Percentiles rank a stretch among this genome's conserved stretches.
Conservation (phyloP, 352 stramenopile species). For the Phytopythium litorale region DNA sequence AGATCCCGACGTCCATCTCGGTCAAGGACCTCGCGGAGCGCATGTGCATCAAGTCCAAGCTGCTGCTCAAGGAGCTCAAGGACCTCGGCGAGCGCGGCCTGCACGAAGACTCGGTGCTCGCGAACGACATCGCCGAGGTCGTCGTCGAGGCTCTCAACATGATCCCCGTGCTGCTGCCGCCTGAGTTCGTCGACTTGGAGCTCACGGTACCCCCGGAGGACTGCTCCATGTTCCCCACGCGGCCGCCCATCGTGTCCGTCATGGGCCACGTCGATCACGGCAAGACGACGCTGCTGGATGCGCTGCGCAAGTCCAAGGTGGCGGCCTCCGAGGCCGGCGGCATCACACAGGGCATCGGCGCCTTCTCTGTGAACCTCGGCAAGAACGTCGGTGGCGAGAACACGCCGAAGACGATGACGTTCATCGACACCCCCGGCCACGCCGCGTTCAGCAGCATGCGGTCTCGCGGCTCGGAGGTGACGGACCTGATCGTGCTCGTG, state of each 20-base stretch:
- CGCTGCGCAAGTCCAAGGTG: constrained; percentile 88
- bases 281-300: constrained; percentile 99
- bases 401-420: no score
- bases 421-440: no score
- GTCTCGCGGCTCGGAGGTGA: no score
- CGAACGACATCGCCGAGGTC: constrained; percentile 73
- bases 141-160: constrained; percentile 82
- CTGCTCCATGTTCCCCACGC: constrained; percentile 61
- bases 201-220: constrained; percentile 54
- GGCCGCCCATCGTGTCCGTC: constrained; percentile 16
- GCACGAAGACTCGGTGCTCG: constrained; percentile 66
- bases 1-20: constrained; percentile 67
- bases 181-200: constrained; percentile 81
- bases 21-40: constrained; percentile 79
- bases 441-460: no score
- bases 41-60: constrained; percentile 73
- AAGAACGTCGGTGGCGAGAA: no score
- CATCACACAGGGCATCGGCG: constrained; percentile 97
- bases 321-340: constrained; percentile 95
- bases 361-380: no score
- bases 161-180: constrained; percentile 78
- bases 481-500: no score
- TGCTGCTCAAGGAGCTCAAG: constrained; percentile 60
- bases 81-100: constrained; percentile 68
- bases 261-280: constrained; percentile 99